A percentile compares a stretch with the other conserved stretches of the same genome.
Evolutionary conservation across 805 yeast species (phyloP).

Genomic region (Priceomyces fermenticarens): DNA sequence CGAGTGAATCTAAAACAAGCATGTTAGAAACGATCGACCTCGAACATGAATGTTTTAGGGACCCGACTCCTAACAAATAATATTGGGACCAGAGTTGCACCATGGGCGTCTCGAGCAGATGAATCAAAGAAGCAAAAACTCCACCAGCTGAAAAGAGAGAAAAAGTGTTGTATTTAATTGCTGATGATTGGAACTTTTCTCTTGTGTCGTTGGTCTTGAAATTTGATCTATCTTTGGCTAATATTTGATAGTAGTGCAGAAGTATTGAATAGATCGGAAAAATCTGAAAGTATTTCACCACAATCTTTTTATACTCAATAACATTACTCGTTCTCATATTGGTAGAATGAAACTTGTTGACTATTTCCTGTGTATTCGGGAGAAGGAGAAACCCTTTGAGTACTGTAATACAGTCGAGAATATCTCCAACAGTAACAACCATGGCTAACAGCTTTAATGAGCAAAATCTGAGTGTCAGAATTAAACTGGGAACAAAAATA

Average conservation of each 20-base stretch:
- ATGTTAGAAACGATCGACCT: not conserved
- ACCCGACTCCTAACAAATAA: not conserved
- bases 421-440: constrained; percentile 1
- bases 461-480: not conserved
- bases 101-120: not conserved
- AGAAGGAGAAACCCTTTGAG: not conserved
- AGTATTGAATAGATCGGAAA: constrained; percentile 1
- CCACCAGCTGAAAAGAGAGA: not conserved
- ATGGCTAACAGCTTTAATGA: not conserved
- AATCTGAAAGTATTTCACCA: not conserved
- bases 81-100: not conserved
- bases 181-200: not conserved
- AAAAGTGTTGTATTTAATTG: not conserved
- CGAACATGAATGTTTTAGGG: not conserved
- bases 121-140: not conserved
- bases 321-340: not conserved
- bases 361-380: not conserved
- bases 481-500: not conserved
- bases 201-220: not conserved
- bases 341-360: not conserved
- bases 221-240: not conserved
- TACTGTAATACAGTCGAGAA: not conserved
- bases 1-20: not conserved
- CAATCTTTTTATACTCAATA: not conserved
- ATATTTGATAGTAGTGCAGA: constrained; percentile 1